Evolutionary conservation across 2,329 filamentous ascomycete genomes (phyloP).

Genomic region (Corniculantispora saksenae): DNA sequence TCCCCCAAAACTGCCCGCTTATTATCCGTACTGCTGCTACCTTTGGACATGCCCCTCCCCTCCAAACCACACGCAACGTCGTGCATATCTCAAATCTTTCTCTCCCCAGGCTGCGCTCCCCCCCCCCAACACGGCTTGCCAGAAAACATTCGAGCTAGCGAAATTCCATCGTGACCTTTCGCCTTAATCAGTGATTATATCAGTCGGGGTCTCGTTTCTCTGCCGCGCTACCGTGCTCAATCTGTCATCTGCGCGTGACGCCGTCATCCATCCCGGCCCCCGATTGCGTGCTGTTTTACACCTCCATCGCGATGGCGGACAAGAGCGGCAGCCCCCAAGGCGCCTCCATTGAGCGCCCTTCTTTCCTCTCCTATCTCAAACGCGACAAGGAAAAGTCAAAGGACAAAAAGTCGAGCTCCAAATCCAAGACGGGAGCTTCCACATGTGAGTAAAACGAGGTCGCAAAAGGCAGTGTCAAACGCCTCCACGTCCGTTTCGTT

Average conservation of each 20-base stretch:
- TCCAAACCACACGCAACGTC: not conserved
- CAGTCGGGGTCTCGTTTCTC: not conserved
- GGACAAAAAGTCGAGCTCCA: slow-evolving; percentile 4
- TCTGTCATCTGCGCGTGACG: not conserved
- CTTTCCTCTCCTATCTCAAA: slow-evolving; percentile 18
- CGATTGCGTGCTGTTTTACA: not conserved
- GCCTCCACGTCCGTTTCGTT: not conserved
- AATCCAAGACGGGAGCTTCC: slow-evolving; percentile 9
- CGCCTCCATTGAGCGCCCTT: slow-evolving; percentile 2
- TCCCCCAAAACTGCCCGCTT: no score
- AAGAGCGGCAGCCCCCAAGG: not conserved
- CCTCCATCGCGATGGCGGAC: slow-evolving; percentile 4
- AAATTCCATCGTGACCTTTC: not conserved
- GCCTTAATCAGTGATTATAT: not conserved
- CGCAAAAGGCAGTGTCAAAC: not conserved
- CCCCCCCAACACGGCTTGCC: not conserved
- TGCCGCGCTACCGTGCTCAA: not conserved
- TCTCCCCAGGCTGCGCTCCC: no score
- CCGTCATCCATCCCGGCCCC: not conserved
- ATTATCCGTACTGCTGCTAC: not conserved
- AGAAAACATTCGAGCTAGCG: not conserved
- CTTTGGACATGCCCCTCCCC: not conserved
- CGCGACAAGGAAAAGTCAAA: slow-evolving; percentile 15
- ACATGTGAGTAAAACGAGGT: slow-evolving; percentile 9
- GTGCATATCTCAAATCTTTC: slow-evolving; percentile 12